Percentiles rank a stretch among this genome's conserved stretches.
Evolutionary conservation across 805 yeast species (phyloP).

Genomic region (Wickerhamiella cacticola): DNA sequence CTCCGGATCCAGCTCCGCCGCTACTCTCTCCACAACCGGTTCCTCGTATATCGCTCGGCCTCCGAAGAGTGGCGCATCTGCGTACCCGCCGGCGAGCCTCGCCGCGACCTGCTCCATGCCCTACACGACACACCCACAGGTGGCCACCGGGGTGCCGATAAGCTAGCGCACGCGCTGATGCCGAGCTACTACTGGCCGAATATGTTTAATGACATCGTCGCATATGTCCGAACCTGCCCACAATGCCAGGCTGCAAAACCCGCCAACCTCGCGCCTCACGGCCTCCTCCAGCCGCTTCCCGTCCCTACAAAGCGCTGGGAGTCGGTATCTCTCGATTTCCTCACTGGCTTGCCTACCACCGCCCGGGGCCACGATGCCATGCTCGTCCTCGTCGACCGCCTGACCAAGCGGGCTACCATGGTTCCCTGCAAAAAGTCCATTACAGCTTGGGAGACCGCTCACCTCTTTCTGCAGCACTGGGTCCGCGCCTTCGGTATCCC

Average conservation of each 20-base stretch:
- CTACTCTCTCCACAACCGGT: not conserved
- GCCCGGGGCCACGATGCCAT: not conserved
- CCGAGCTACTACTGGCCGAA: slow-evolving; percentile 1
- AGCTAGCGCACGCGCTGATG: not conserved
- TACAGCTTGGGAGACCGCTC: not conserved
- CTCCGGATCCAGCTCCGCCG: not conserved
- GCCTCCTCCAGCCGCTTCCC: not conserved
- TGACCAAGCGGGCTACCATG: slow-evolving; percentile 5
- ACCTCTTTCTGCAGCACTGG: not conserved
- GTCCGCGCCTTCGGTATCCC: not conserved
- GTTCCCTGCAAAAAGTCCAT: not conserved
- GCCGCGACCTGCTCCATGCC: not conserved
- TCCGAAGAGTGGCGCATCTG: not conserved
- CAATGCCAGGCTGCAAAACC: not conserved
- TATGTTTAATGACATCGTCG: not conserved
- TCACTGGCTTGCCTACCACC: not conserved
- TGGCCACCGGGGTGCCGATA: not conserved
- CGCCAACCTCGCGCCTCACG: not conserved
- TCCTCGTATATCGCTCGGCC: not conserved
- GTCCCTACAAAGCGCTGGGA: not conserved
- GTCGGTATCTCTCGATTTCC: slow-evolving; percentile 2
- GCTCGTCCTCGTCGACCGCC: slow-evolving; percentile 2
- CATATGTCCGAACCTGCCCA: not conserved
- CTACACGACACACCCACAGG: not conserved
- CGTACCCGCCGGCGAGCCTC: not conserved